Conservation (phyloP, 2,329 filamentous ascomycete species). For the Pestalotiopsis sp. region DNA sequence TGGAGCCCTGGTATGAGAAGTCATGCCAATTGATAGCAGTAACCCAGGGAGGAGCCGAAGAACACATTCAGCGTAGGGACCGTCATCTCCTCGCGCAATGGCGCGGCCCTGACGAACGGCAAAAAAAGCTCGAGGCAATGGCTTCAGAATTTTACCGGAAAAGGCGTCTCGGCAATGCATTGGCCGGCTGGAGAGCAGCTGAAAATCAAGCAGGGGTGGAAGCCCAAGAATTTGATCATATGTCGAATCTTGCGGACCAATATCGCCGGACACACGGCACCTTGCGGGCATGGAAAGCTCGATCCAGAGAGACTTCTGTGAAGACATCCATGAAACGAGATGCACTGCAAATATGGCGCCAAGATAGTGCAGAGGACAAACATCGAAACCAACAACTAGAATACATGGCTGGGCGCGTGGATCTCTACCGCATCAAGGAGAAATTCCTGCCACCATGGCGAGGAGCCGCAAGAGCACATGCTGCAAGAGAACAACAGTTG, state of each 20-base stretch:
- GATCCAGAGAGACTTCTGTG: conserved; percentile 10
- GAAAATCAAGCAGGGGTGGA: neutral
- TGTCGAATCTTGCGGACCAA: conserved; percentile 10
- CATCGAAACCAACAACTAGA: conserved; percentile 21
- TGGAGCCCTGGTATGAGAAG: conserved; percentile 14
- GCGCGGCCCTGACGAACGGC: conserved; percentile 12
- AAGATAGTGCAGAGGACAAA: conserved; percentile 16
- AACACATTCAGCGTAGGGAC: conserved; percentile 4
- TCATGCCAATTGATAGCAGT: neutral
- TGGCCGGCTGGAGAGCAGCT: conserved; percentile 14
- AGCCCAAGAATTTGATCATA: conserved; percentile 9
- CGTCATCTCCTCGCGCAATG: conserved; percentile 5
- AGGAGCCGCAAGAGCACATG: conserved; percentile 18
- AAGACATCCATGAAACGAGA: conserved; percentile 13
- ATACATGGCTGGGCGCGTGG: conserved; percentile 26
- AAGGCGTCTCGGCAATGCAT: neutral
- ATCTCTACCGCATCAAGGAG: conserved; percentile 27
- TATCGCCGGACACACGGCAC: conserved; percentile 13
- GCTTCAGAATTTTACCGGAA: conserved; percentile 10
- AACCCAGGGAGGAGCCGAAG: neutral
- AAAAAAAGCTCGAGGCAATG: conserved; percentile 5
- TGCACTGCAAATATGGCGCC: conserved; percentile 12
- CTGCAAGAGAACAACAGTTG: conserved; percentile 22
- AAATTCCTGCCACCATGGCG: conserved; percentile 28
- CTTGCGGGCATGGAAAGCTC: conserved; percentile 17